Evolutionary conservation across 495 filamentous ascomycete genomes (phyloP), one percentile per base, ranked within the genome.

Genomic region (Neohortaea acidophila): DNA sequence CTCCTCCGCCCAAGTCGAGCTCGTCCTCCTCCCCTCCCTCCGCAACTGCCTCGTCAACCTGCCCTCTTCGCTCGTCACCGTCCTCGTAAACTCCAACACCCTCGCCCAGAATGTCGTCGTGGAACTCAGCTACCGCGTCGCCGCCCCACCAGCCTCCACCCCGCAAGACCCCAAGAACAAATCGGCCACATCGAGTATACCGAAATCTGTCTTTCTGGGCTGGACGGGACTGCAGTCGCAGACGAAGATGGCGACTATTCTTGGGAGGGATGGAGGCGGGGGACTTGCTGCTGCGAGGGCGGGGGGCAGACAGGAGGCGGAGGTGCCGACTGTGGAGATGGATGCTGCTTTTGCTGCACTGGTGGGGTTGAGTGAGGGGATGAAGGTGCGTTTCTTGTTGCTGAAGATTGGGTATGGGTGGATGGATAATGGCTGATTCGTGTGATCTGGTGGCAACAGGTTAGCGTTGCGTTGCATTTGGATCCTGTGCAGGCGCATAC

Each of bases 221-320:
- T 97, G 91, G 91, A 92, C 89, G 13, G 89, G 89, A 43, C 89
- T 96, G 82, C 76, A 80, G 46, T 93, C 84, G 67, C 85, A 84
- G 67, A 67, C 79, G 46, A 81, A 74, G 56, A 61, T 79, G 45
- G 73, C 74, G 21, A 70, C 82, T 2, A 67, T 85, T 11, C 73
- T 84, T 13, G 66, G 73, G 29, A 70, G 76, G 42, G 78, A 83
- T 55, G 81, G 81, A 4, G 72, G 84, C 44, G 70, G 57, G 51
- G 67, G 68, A 31, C 59, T 42, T 7, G 55, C 73, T 22, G 66
- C 68, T 9, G 52, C 41, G 28, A 49, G 56, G n/a, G 35, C 21
- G 9, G 59, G 62, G 32, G 62, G 63, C 2, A 68, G 72, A 53
- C 11, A 38, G 28, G 79, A 84, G 40, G 79, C 82, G 51, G 82